Base-by-base conservation (phyloP, 257 asterid genomes). In the Paulownia fortunei region DNA sequence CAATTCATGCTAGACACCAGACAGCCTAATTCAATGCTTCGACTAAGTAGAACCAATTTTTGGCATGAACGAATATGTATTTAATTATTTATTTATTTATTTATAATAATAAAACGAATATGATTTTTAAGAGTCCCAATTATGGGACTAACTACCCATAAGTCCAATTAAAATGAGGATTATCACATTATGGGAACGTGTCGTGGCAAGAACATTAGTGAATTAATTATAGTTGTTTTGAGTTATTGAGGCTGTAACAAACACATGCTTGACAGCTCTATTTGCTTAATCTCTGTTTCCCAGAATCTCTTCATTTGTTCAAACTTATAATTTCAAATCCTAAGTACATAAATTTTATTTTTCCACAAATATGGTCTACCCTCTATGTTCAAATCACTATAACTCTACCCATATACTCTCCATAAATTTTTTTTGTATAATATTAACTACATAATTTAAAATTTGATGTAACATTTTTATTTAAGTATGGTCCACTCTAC, bases 241-340 rank as follows among this genome's bases (percentile, higher is more conserved):
- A 79, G 77, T 62, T 72, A 72, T 9, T 64, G 47, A 44, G 66
- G 26, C 13, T 34, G n/a, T 26, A 42, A 69, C 56, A 77, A 71
- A 71, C 78, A 79, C 82, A 61, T 71, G 47, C 78, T 79, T 79
- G 73, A 49, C 78, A 72, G 73, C 80, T 51, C 42, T 42, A 32
- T 34, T 67, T 16, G 5, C 39, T 3, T 23, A 9, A 27, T 42
- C 13, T 19, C 3, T 63, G 13, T 47, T 52, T 51, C 30, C 44
- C 23, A 23, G 16, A 18, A 26, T 15, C 19, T 8, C 19, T 67
- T 27, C 60, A 19, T 18, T 19, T 19, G 64, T 61, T 13, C 61
- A 32, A 44, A 27, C 49, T 15, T 23, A 16, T 8, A 58, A 6
- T 3, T 42, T 34, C 44, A 16, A 69, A 30, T 60, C 41, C 5